A percentile compares a stretch with the other conserved stretches of the same genome.
These are phyloP conservation scores for Amylostereum areolatum DNA, from an alignment of 1,284 basidiomycete species.

Conservation along the genomic window DNA sequence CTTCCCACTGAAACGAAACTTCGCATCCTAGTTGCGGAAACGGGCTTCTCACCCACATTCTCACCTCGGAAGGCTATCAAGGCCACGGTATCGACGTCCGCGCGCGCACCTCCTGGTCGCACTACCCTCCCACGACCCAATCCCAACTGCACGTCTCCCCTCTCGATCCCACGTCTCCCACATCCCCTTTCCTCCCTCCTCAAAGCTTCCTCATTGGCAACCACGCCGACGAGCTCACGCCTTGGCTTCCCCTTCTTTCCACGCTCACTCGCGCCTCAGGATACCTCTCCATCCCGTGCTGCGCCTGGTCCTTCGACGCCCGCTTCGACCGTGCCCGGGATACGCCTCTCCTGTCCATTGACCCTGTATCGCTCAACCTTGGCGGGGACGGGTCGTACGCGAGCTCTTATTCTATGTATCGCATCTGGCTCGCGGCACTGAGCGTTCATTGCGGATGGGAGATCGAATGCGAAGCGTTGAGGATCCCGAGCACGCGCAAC, in stretches of 20 bases:
- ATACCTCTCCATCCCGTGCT: slow-evolving; percentile 91
- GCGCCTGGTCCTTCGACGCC: slow-evolving; percentile 71
- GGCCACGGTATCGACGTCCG: slow-evolving; percentile 82
- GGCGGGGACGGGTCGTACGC: slow-evolving; percentile 49
- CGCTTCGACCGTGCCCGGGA: slow-evolving; percentile 47
- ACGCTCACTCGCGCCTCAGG: slow-evolving; percentile 58
- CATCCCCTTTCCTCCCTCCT: slow-evolving; percentile 21
- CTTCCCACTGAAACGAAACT: not conserved
- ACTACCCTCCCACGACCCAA: slow-evolving; percentile 62
- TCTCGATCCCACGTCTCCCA: slow-evolving; percentile 55
- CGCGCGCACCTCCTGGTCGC: slow-evolving; percentile 66
- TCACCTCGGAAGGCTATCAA: slow-evolving; percentile 74
- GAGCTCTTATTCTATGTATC: slow-evolving; percentile 74
- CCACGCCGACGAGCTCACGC: slow-evolving; percentile 94
- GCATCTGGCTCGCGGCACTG: slow-evolving; percentile 75
- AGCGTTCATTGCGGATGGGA: slow-evolving; percentile 77
- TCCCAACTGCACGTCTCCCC: slow-evolving; percentile 54
- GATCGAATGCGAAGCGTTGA: slow-evolving; percentile 78
- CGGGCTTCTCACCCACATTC: slow-evolving; percentile 83
- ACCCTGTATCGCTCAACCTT: slow-evolving; percentile 44
- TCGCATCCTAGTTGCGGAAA: slow-evolving; percentile 69
- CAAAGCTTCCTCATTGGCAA: slow-evolving; percentile 86
- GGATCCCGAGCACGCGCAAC: slow-evolving; percentile 90
- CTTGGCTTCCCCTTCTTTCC: slow-evolving; percentile 77
- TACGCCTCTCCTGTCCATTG: slow-evolving; percentile 28